Evolutionary conservation across 148 eudicot genomes (phyloP).

Genomic region (Oxyria digyna): DNA sequence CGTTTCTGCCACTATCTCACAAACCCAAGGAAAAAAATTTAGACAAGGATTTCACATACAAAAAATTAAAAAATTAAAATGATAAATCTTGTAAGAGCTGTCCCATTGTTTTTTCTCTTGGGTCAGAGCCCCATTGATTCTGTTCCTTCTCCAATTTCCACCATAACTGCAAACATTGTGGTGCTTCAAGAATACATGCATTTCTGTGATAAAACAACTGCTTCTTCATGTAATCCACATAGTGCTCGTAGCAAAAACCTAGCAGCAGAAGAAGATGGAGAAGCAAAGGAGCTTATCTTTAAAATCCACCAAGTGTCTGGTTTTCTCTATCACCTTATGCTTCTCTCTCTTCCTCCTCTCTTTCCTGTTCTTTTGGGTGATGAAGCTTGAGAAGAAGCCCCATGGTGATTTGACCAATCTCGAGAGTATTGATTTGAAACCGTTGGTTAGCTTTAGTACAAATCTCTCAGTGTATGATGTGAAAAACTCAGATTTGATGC

Average conservation of each 20-base stretch:
- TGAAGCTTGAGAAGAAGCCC: constrained; percentile 17
- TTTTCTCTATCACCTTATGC: constrained; percentile 43
- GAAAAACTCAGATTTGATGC: background rate
- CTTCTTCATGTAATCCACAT: background rate
- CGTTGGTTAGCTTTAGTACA: constrained; percentile 10
- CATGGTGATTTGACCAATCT: constrained; percentile 13
- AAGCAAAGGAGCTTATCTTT: constrained; percentile 47
- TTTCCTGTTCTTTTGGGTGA: constrained; percentile 39
- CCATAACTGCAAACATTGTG: background rate
- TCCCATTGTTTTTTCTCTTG: too few species aligned
- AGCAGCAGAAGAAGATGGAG: constrained; percentile 32
- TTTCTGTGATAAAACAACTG: background rate
- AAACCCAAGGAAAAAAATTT: too few species aligned
- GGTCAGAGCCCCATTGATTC: too few species aligned
- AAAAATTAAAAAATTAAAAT: too few species aligned
- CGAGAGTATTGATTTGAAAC: constrained; percentile 20
- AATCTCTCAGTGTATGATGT: background rate
- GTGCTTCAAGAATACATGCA: background rate
- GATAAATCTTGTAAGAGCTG: too few species aligned
- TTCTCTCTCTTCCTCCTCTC: constrained; percentile 36
- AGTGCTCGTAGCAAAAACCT: background rate
- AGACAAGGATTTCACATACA: too few species aligned
- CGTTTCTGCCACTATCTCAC: too few species aligned
- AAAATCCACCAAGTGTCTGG: constrained; percentile 41
- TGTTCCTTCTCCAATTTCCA: too few species aligned